phyloP scores from a whole-genome alignment of 805 yeast genomes.

The Zygoascus biomembranicola region DNA sequence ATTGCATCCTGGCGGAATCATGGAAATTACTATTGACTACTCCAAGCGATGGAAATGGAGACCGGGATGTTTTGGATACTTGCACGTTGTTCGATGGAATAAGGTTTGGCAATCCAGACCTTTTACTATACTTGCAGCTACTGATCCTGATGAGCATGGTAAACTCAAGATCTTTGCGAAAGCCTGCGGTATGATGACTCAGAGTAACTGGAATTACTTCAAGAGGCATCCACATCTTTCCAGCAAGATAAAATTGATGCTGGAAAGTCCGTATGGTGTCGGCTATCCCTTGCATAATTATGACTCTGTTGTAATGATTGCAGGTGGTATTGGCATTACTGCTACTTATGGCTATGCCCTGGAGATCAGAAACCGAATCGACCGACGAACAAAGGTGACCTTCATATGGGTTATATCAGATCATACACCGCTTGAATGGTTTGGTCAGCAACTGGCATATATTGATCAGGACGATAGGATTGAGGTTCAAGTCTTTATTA shows the following conservation, averaged over 20 bases:
- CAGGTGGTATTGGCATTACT: slow-evolving; percentile 75
- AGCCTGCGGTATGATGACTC: slow-evolving; percentile 16
- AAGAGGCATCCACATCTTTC: background rate
- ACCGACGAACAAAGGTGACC: slow-evolving; percentile 14
- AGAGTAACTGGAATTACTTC: slow-evolving; percentile 7
- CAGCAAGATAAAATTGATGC: slow-evolving; percentile 14
- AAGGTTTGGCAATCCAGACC: slow-evolving; percentile 71
- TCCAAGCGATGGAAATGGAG: slow-evolving; percentile 41
- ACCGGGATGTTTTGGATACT: slow-evolving; percentile 51
- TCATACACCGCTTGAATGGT: slow-evolving; percentile 23
- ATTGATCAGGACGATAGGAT: slow-evolving; percentile 20
- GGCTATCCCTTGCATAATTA: slow-evolving; percentile 42
- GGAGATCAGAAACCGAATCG: slow-evolving; percentile 8
- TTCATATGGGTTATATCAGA: slow-evolving; percentile 27
- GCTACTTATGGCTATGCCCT: slow-evolving; percentile 41
- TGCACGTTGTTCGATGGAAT: slow-evolving; percentile 46
- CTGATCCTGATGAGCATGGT: slow-evolving; percentile 9
- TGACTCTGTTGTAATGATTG: slow-evolving; percentile 49
- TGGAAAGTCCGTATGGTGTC: slow-evolving; percentile 73
- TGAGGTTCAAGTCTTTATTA: slow-evolving; percentile 30
- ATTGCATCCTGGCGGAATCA: slow-evolving; percentile 13
- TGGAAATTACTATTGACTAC: slow-evolving; percentile 22
- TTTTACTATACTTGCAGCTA: slow-evolving; percentile 37
- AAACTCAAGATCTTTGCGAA: slow-evolving; percentile 11
- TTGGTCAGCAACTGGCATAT: slow-evolving; percentile 21